These are phyloP conservation scores for Colletotrichum musicola DNA, from an alignment of 2,329 filamentous ascomycete genomes.

Conservation along the genomic window DNA sequence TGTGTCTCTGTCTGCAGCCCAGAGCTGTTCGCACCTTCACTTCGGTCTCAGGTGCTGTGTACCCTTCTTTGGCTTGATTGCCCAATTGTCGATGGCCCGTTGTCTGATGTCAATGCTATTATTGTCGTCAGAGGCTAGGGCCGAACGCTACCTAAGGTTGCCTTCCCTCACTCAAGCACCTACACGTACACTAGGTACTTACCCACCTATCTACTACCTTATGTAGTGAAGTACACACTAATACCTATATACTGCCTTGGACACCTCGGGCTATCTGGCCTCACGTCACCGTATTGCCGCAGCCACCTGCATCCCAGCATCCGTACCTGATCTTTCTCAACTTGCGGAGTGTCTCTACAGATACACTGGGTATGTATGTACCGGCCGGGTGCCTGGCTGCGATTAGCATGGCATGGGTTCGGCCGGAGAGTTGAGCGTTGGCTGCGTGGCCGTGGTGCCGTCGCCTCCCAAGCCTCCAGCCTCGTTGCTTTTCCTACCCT, in stretches of 20 bases:
- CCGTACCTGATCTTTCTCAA: slow-evolving; percentile 16
- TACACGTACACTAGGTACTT: too few species aligned
- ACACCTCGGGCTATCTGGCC: slow-evolving; percentile 2
- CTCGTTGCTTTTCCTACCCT: slow-evolving; percentile 30
- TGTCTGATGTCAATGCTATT: slow-evolving; percentile 35
- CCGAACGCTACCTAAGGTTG: neutral
- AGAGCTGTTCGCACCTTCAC: neutral
- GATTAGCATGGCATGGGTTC: slow-evolving; percentile 24
- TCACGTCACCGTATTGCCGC: slow-evolving; percentile 4
- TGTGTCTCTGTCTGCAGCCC: too few species aligned
- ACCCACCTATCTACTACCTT: too few species aligned
- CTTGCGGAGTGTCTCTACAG: neutral
- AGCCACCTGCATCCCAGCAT: slow-evolving; percentile 3
- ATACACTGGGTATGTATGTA: slow-evolving; percentile 9
- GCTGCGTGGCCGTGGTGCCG: slow-evolving; percentile 35
- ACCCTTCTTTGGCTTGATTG: slow-evolving; percentile 23
- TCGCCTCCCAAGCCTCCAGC: slow-evolving; percentile 31
- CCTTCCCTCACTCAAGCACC: neutral
- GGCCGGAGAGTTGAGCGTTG: slow-evolving; percentile 38
- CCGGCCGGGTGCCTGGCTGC: slow-evolving; percentile 15
- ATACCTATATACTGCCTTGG: neutral
- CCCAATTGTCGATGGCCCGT: slow-evolving; percentile 26
- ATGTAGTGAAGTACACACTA: neutral
- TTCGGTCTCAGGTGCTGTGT: too few species aligned
- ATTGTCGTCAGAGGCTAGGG: slow-evolving; percentile 1